Percentiles rank a stretch among this genome's conserved stretches.
These are phyloP conservation scores for Triticum turgidum DNA, from an alignment of 176 grass and related monocot genomes.

Conservation along the genomic window DNA sequence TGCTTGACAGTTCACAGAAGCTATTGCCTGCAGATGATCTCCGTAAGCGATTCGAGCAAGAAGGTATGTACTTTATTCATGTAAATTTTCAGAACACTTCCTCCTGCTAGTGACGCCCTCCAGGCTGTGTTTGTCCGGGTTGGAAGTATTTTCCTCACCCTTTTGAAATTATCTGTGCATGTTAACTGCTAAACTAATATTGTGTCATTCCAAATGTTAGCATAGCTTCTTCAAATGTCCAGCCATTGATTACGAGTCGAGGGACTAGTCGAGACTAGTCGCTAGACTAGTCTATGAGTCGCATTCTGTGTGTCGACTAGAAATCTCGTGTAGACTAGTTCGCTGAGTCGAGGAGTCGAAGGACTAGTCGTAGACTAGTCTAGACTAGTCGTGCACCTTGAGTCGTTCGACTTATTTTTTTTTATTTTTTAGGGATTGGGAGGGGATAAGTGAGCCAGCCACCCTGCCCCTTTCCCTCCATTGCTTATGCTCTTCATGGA, in stretches of 20 bases:
- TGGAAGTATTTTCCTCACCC: neutral
- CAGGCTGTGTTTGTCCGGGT: neutral
- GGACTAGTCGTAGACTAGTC: too few species aligned
- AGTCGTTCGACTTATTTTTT: too few species aligned
- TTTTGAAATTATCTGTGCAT: neutral
- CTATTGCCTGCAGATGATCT: constrained; percentile 73
- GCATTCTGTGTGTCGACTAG: too few species aligned
- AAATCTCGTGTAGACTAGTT: too few species aligned
- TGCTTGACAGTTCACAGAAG: constrained; percentile 87
- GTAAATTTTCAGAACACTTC: neutral
- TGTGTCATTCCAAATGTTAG: neutral
- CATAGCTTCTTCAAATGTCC: neutral
- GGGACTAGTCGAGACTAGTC: too few species aligned
- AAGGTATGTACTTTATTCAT: constrained; percentile 52
- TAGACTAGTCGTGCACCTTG: too few species aligned
- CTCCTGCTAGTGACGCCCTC: neutral
- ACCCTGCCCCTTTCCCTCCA: too few species aligned
- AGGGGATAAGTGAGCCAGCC: too few species aligned
- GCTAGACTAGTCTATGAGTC: too few species aligned
- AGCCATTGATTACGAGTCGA: neutral
- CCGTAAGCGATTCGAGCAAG: constrained; percentile 76
- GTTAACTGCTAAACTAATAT: neutral
- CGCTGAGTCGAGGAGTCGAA: too few species aligned
- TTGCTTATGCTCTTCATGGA: too few species aligned
- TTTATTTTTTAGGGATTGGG: too few species aligned